A percentile compares a stretch with the other conserved stretches of the same genome.
Evolutionary conservation across 768 basidiomycete species (phyloP).

Genomic region (Lactarius quietus): DNA sequence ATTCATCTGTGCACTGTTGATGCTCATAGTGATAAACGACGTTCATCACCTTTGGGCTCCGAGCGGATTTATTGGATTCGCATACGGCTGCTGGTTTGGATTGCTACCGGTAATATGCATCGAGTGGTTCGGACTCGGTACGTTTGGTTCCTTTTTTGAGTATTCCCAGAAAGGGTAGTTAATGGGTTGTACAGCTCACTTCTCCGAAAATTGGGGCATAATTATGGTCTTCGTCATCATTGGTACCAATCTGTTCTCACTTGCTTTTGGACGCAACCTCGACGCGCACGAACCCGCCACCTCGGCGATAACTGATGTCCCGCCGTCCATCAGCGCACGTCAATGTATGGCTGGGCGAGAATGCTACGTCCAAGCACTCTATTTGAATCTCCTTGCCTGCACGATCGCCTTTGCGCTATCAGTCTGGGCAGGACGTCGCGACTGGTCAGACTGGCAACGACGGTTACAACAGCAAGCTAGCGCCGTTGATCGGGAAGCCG

Average conservation of each 20-base stretch:
- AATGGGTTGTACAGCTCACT: constrained; percentile 45
- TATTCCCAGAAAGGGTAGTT: not conserved
- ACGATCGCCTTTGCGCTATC: constrained; percentile 26
- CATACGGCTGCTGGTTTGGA: constrained; percentile 73
- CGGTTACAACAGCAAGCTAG: constrained; percentile 1
- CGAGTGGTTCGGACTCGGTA: constrained; percentile 88
- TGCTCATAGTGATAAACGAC: constrained; percentile 50
- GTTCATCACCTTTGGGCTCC: constrained; percentile 67
- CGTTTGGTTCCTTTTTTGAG: constrained; percentile 32
- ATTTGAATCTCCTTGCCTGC: constrained; percentile 28
- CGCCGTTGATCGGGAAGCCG: constrained; percentile 19
- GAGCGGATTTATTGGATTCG: constrained; percentile 51
- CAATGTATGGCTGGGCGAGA: constrained; percentile 29
- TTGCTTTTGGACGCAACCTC: constrained; percentile 76
- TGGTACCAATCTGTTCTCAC: constrained; percentile 79
- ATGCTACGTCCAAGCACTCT: constrained; percentile 29
- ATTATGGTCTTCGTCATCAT: constrained; percentile 68
- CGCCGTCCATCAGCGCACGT: not conserved
- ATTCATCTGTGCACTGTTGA: constrained; percentile 71
- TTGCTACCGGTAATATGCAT: constrained; percentile 71
- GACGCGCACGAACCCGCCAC: constrained; percentile 56
- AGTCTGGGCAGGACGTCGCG: constrained; percentile 29
- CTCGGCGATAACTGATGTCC: constrained; percentile 20
- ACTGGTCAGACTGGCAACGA: constrained; percentile 21
- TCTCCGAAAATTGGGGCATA: constrained; percentile 86